Evolutionary conservation across 73 alveolate species (phyloP), one percentile per base, ranked within the genome.

Genomic region (Tetrahymena thermophila): DNA sequence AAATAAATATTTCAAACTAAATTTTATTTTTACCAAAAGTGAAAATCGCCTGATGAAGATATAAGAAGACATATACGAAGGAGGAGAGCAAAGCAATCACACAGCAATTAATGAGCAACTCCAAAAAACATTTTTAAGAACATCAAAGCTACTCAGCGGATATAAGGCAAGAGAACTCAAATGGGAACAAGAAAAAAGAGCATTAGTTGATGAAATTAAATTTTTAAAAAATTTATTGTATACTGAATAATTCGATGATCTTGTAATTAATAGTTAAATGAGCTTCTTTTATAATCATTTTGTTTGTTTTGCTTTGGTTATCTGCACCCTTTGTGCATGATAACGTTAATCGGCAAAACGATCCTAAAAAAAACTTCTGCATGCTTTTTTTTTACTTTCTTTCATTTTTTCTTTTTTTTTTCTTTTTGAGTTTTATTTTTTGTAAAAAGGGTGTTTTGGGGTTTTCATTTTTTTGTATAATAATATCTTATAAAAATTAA

Each of bases 131-230:
- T 71, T 71, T 40, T n/a, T 71, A 71, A 71, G 89, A 71, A 71
- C 89, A 71, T 71, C 89, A 25, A 71, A 71, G 37, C 89, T 71
- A 7, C 89, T 71, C 89, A 71, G 89, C n/a, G 89, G 89, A 71
- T 71, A 71, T 13, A 71, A 71, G 89, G 89, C 89, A 25, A 71
- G 89, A 71, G 89, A 71, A 71, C 89, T 71, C 35, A 71, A 71
- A 71, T 71, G 89, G 89, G 89, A 71, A 71, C 89, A 71, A 71
- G 89, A 71, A 71, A 71, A 71, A 71, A 71, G 89, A 71, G 89
- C 89, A n/a, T 25, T 71, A 71, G 89, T 71, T 23, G 89, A 71
- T 71, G 89, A 71, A 71, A 71, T 71, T 71, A 71, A 71, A 71
- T 71, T 71, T 71, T 71, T 71, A 71, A 71, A 71, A 71, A 71